phyloP scores from a whole-genome alignment of 2,329 filamentous ascomycete species.

The Botrytis galanthina region DNA sequence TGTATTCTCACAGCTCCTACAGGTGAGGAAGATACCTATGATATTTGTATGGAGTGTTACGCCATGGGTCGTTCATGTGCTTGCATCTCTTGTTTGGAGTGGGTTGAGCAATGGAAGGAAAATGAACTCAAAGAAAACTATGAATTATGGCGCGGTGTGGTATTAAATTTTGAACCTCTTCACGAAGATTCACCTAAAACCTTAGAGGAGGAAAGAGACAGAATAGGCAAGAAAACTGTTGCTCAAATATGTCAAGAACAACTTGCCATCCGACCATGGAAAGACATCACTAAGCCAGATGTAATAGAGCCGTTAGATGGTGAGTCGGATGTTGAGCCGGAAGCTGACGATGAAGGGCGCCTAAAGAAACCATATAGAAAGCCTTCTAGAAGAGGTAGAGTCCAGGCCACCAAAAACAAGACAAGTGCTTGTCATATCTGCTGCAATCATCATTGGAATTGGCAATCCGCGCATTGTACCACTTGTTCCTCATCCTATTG shows the following conservation, averaged over 20 bases:
- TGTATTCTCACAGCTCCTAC: conserved; percentile 68
- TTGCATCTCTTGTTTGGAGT: conserved; percentile 80
- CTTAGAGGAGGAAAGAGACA: conserved; percentile 66
- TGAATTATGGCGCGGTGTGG: conserved; percentile 76
- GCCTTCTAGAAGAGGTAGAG: conserved; percentile 39
- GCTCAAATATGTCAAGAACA: conserved; percentile 95
- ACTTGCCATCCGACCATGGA: conserved; percentile 74
- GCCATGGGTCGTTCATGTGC: conserved; percentile 93
- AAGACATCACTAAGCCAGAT: conserved; percentile 60
- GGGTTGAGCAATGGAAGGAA: conserved; percentile 95
- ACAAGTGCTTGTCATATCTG: conserved; percentile 76
- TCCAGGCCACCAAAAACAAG: conserved; percentile 49
- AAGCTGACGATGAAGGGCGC: conserved; percentile 63
- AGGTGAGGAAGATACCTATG: conserved; percentile 82
- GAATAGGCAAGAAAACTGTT: conserved; percentile 70
- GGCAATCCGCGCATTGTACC: conserved; percentile 81
- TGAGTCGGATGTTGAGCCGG: conserved; percentile 51
- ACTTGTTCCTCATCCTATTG: conserved; percentile 78
- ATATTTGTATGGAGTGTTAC: conserved; percentile 98
- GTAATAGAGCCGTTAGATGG: conserved; percentile 36
- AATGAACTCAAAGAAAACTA: conserved; percentile 72
- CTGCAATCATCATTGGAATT: conserved; percentile 72
- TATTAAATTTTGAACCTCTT: conserved; percentile 70
- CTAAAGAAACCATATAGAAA: conserved; percentile 51
- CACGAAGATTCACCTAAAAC: conserved; percentile 68